Conservation (phyloP, 148 eudicot genomes). For the Cornus controversa region DNA sequence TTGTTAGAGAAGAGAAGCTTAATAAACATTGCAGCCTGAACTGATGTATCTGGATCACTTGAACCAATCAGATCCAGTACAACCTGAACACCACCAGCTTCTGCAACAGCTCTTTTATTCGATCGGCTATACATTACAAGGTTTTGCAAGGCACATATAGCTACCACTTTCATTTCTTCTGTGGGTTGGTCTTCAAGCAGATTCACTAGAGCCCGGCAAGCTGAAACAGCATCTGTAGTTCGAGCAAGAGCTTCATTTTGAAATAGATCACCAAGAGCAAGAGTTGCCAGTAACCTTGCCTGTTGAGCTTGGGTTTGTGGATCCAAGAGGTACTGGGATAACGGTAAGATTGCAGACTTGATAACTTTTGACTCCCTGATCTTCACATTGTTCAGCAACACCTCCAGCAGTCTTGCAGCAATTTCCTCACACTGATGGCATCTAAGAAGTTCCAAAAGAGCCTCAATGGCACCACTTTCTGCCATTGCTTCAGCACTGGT, state of each 20-base stretch:
- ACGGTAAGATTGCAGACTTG: conserved; percentile 76
- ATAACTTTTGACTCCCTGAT: conserved; percentile 88
- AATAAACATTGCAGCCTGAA: conserved; percentile 92
- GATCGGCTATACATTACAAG: conserved; percentile 91
- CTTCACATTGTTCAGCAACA: conserved; percentile 80
- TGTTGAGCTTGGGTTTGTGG: conserved; percentile 99
- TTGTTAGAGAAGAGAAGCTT: conserved; percentile 91
- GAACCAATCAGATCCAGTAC: conserved; percentile 90
- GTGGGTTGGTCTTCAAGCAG: conserved; percentile 96
- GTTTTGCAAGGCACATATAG: conserved; percentile 94
- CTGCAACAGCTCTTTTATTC: conserved; percentile 98
- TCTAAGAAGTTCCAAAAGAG: conserved; percentile 86
- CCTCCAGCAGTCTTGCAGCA: conserved; percentile 91
- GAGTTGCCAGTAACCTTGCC: conserved; percentile 83
- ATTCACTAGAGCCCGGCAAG: conserved; percentile 91
- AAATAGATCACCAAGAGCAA: conserved; percentile 94
- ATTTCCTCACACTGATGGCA: conserved; percentile 90
- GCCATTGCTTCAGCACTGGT: conserved; percentile 95
- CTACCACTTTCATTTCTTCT: conserved; percentile 98
- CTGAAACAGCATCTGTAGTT: conserved; percentile 86
- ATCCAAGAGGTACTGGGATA: conserved; percentile 94
- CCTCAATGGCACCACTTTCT: conserved; percentile 98
- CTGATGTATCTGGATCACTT: conserved; percentile 89
- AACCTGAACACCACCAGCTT: conserved; percentile 96
- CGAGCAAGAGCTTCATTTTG: conserved; percentile 96